Percentiles rank a stretch among this genome's conserved stretches.
Conservation (phyloP, 2,329 filamentous ascomycete species). For the Diaporthe helianthi region DNA sequence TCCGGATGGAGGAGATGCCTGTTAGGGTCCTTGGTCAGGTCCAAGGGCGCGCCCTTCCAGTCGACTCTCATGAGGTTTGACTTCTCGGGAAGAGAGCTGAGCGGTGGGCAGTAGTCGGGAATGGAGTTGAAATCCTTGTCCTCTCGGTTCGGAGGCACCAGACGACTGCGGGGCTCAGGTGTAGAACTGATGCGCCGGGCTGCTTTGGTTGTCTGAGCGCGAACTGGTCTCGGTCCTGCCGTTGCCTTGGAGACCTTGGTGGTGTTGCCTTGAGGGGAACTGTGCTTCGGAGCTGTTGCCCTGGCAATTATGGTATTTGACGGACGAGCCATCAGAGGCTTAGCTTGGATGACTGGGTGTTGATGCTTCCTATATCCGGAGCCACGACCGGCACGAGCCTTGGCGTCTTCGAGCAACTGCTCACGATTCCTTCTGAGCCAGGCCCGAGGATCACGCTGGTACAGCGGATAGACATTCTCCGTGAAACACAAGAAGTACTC, state of each 20-base stretch:
- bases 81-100: conserved; percentile 69
- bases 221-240: conserved; percentile 45
- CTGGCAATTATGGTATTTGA: conserved; percentile 36
- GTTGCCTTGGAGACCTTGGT: conserved; percentile 47
- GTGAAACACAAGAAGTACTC: conserved; percentile 59
- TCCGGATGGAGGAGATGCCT: conserved; percentile 76
- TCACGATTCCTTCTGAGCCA: conserved; percentile 61
- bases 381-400: conserved; percentile 49
- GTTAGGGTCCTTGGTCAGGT: conserved; percentile 76
- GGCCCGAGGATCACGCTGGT: conserved; percentile 49
- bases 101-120: conserved; percentile 75
- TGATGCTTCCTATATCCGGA: conserved; percentile 37
- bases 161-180: conserved; percentile 58
- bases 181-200: conserved; percentile 52
- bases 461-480: conserved; percentile 58
- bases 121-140: conserved; percentile 81
- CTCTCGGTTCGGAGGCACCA: conserved; percentile 72
- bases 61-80: conserved; percentile 80
- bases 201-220: conserved; percentile 42
- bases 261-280: background rate
- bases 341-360: conserved; percentile 51
- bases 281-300: conserved; percentile 12
- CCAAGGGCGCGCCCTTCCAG: conserved; percentile 83
- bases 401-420: conserved; percentile 56
- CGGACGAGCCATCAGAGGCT: conserved; percentile 39